These are phyloP conservation scores for Verticillium zaregamsianum DNA, from an alignment of 2,329 filamentous ascomycete species.

Conservation along the genomic window DNA sequence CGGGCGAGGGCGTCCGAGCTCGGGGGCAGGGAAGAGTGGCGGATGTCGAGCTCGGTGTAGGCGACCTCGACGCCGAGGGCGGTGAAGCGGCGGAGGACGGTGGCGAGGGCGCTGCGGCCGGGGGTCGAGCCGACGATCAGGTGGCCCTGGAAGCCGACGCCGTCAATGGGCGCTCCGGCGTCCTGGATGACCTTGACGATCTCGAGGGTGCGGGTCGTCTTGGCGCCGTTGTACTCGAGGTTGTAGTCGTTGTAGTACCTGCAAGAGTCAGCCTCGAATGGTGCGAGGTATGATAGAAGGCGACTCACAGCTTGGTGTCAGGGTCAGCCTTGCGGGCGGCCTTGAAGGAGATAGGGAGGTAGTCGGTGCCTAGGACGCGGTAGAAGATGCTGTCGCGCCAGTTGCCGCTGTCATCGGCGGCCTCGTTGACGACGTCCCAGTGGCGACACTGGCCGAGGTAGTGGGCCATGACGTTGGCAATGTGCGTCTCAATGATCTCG, in stretches of 20 bases:
- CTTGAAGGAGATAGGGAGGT: slow-evolving; percentile 46
- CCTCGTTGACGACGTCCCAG: slow-evolving; percentile 51
- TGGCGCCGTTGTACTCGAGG: slow-evolving; percentile 36
- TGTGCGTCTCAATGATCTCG: slow-evolving; percentile 45
- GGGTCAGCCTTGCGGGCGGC: slow-evolving; percentile 41
- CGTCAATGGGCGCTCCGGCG: slow-evolving; percentile 44
- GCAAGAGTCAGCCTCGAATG: not conserved
- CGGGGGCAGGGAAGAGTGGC: slow-evolving; percentile 41
- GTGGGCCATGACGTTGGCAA: slow-evolving; percentile 39
- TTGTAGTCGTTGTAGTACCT: slow-evolving; percentile 59
- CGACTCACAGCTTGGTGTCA: slow-evolving; percentile 39
- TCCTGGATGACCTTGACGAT: slow-evolving; percentile 29
- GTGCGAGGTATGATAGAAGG: not conserved
- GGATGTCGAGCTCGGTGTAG: slow-evolving; percentile 59
- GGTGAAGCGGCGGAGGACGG: slow-evolving; percentile 46
- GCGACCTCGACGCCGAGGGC: slow-evolving; percentile 52
- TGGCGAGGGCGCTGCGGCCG: slow-evolving; percentile 34
- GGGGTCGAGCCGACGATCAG: slow-evolving; percentile 41
- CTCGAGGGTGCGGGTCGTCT: slow-evolving; percentile 26
- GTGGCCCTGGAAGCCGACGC: slow-evolving; percentile 48
- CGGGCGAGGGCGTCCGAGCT: slow-evolving; percentile 31
- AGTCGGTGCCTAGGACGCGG: slow-evolving; percentile 42
- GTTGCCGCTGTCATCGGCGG: slow-evolving; percentile 39
- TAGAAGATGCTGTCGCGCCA: slow-evolving; percentile 41
- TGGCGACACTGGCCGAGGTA: slow-evolving; percentile 41